These are phyloP conservation scores for Aspergillus bombycis DNA, from an alignment of 2,329 filamentous ascomycete genomes.

Conservation along the genomic window DNA sequence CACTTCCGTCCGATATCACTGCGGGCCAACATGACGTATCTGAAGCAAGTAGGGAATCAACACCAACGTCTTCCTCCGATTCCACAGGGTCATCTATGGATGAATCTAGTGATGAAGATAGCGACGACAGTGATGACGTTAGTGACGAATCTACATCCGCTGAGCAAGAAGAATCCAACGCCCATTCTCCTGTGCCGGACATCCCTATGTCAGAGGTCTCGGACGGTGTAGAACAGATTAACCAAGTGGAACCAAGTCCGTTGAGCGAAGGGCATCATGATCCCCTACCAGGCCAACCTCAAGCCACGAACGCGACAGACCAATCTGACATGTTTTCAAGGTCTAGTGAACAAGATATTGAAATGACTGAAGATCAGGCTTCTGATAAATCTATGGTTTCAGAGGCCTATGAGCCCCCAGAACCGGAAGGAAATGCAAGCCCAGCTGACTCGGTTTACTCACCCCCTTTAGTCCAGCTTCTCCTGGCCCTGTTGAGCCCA, in stretches of 20 bases:
- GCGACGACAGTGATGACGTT: constrained; percentile 22
- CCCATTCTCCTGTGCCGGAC: constrained; percentile 2
- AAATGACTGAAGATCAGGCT: constrained; percentile 16
- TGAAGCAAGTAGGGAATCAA: constrained; percentile 17
- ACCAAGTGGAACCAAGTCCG: constrained; percentile 11
- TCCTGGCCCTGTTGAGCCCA: constrained; percentile 33
- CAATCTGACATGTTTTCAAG: constrained; percentile 8
- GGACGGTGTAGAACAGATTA: constrained; percentile 3
- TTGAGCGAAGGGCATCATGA: neutral
- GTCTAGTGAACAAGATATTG: constrained; percentile 12
- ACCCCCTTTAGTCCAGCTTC: constrained; percentile 48
- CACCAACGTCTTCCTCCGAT: constrained; percentile 31
- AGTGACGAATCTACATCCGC: constrained; percentile 21
- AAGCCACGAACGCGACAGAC: constrained; percentile 5
- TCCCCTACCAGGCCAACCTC: constrained; percentile 15
- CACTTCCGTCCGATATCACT: neutral
- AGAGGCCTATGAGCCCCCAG: constrained; percentile 61
- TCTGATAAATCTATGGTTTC: constrained; percentile 42
- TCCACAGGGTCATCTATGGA: constrained; percentile 42
- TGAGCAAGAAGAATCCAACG: constrained; percentile 18
- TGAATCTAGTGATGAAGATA: constrained; percentile 37
- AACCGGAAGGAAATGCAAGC: constrained; percentile 35
- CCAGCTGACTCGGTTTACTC: constrained; percentile 37
- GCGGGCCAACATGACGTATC: neutral
- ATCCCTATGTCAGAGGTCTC: neutral